Base-by-base conservation (phyloP, 2,329 filamentous ascomycete genomes). In the Aspergillus glaucus region DNA sequence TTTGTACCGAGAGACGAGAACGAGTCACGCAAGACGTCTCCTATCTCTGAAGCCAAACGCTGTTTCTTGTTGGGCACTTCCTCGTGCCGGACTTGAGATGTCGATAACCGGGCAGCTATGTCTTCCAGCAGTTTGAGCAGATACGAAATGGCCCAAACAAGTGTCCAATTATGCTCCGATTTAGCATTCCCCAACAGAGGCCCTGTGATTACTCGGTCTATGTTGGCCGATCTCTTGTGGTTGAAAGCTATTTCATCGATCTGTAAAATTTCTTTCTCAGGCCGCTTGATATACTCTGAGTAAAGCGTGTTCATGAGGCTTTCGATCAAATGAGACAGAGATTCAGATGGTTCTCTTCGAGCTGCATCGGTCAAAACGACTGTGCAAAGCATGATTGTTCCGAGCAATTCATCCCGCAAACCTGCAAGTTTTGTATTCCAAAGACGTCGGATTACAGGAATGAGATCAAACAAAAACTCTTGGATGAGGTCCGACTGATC, bases 371-470 rank as follows among this genome's bases (percentile, higher is more conserved):
- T 65, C 28, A 87, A 62, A 50, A 79, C 71, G 55, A 87, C 76
- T 42, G 87, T 71, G 54, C 85, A 81, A 7, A 85, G 70, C 53
- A 87, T 82, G 24, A 95, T 72, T 1, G 82, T 81, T 56, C 83
- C 83, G 30, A 94, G 75, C 64, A 95, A 86, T 64, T 90, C 88
- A 55, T 92, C 87, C 56, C 85, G 83, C 44, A 93, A 56, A 12
- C 79, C 77, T 22, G 78, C 68, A 42, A 80, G 79, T 56, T 86
- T 87, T n/a, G 80, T 78, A 54, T 83, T 76, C 91, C 92, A 98
- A 71, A 89, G 82, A 44, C 81, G 78, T 48, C 79, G 81, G 55
- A 95, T 81, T 41, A 91, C 67, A 1, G 88, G 86, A 21, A 95
- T 62, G 6, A 91, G 64, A 6, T 80, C 76, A 47, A 75, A 71